Conservation (phyloP, 78 protist species). For the Polysphondylium violaceum region DNA sequence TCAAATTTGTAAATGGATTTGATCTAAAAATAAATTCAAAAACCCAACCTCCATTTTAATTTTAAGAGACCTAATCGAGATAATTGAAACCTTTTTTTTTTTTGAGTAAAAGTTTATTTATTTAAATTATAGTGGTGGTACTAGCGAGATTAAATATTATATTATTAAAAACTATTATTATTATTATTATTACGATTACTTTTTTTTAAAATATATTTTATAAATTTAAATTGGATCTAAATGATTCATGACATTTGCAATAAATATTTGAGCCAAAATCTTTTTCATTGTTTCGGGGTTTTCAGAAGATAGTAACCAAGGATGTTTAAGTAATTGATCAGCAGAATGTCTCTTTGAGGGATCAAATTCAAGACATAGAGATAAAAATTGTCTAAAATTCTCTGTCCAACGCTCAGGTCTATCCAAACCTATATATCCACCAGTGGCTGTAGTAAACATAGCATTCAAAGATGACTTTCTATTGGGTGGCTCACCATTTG, state of each 20-base stretch:
- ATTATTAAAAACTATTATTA: not conserved
- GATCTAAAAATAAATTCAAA: no score
- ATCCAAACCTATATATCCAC: conserved; percentile 60
- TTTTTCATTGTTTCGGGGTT: conserved; percentile 76
- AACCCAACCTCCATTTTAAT: no score
- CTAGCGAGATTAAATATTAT: no score
- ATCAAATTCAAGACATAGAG: conserved; percentile 65
- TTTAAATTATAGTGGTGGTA: no score
- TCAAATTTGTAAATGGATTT: no score
- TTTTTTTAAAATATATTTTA: no score
- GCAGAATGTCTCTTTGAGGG: conserved; percentile 76
- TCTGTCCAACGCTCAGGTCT: conserved; percentile 61
- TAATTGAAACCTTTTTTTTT: no score
- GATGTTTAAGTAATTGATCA: conserved; percentile 68
- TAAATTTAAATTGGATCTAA: conserved; percentile 36
- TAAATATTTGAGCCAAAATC: conserved; percentile 71
- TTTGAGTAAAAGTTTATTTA: no score
- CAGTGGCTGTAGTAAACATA: conserved; percentile 72
- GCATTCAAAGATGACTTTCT: conserved; percentile 76
- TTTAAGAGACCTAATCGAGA: no score
- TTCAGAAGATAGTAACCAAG: conserved; percentile 65
- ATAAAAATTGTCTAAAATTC: conserved; percentile 31
- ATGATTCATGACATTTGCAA: conserved; percentile 74
- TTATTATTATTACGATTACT: no score
- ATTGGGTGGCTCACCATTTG: conserved; percentile 78